Conservation (phyloP, 2,329 filamentous ascomycete species). For the Emmonsiellopsis sp. region DNA sequence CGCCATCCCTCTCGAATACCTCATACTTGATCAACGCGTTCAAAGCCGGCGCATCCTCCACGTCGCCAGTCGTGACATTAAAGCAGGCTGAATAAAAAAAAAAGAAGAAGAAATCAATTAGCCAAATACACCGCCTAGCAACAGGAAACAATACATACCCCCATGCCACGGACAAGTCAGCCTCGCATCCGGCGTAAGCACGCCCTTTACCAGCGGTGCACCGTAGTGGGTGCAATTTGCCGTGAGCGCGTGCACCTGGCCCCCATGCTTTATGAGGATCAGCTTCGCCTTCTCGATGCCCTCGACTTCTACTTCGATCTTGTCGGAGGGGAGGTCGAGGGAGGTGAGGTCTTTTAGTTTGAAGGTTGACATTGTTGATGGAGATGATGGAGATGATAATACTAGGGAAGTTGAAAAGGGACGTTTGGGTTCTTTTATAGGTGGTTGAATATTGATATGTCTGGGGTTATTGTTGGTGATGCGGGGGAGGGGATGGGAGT, state of each 20-base stretch:
- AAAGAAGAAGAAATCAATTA: conserved; percentile 6
- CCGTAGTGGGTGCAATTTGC: conserved; percentile 87
- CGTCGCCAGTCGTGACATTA: conserved; percentile 77
- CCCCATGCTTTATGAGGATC: conserved; percentile 68
- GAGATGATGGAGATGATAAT: background rate
- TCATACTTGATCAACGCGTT: conserved; percentile 79
- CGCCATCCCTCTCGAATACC: conserved; percentile 68
- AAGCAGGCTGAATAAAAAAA: conserved; percentile 63
- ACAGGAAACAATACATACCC: conserved; percentile 44
- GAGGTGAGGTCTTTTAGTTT: conserved; percentile 65
- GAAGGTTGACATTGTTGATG: conserved; percentile 22
- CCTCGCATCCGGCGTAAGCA: conserved; percentile 70
- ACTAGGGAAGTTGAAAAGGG: background rate
- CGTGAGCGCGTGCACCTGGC: conserved; percentile 68
- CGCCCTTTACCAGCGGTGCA: conserved; percentile 76
- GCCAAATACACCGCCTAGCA: background rate
- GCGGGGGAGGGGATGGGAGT: background rate
- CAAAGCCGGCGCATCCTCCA: conserved; percentile 87
- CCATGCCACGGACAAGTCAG: conserved; percentile 96
- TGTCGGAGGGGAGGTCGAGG: conserved; percentile 45
- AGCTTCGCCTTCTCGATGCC: conserved; percentile 81
- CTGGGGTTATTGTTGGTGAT: background rate
- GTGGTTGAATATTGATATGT: background rate
- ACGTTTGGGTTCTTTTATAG: background rate
- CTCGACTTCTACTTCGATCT: conserved; percentile 83